Percentiles rank a stretch among this genome's conserved stretches.
These are phyloP conservation scores for Trichoderma polysporum DNA, from an alignment of 2,329 filamentous ascomycete species.

Conservation along the genomic window DNA sequence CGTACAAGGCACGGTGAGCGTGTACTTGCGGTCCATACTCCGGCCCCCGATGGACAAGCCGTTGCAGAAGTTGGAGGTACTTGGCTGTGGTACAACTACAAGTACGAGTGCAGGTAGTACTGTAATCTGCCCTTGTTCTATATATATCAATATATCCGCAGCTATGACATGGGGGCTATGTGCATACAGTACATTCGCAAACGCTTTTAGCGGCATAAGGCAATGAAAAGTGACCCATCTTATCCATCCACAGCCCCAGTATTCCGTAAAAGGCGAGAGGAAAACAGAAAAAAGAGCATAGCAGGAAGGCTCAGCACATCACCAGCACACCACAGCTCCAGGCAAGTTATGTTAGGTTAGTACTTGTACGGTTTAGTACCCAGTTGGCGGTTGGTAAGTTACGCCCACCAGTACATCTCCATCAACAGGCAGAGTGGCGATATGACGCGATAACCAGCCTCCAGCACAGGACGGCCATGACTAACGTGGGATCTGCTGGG, in stretches of 20 bases:
- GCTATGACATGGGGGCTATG: constrained; percentile 4
- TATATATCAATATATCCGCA: constrained; percentile 1
- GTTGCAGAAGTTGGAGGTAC: background rate
- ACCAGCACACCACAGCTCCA: background rate
- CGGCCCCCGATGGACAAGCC: background rate
- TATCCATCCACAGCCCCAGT: background rate
- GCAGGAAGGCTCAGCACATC: background rate
- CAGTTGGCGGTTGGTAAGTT: too few species aligned
- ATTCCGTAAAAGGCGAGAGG: background rate
- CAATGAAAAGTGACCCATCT: background rate
- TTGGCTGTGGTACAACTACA: background rate
- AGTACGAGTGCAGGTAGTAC: background rate
- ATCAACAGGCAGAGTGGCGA: constrained; percentile 13
- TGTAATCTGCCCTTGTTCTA: constrained; percentile 10
- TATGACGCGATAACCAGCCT: constrained; percentile 23
- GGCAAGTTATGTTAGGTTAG: background rate
- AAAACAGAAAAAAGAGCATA: background rate
- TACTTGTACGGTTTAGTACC: too few species aligned
- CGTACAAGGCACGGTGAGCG: background rate
- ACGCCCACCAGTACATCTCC: too few species aligned
- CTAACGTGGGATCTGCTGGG: constrained; percentile 8
- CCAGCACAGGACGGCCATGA: constrained; percentile 15
- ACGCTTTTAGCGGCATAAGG: background rate
- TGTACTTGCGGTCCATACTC: background rate
- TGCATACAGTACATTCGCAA: background rate